phyloP scores from a whole-genome alignment of 495 filamentous ascomycete genomes.

The Usnea hakonensis region DNA sequence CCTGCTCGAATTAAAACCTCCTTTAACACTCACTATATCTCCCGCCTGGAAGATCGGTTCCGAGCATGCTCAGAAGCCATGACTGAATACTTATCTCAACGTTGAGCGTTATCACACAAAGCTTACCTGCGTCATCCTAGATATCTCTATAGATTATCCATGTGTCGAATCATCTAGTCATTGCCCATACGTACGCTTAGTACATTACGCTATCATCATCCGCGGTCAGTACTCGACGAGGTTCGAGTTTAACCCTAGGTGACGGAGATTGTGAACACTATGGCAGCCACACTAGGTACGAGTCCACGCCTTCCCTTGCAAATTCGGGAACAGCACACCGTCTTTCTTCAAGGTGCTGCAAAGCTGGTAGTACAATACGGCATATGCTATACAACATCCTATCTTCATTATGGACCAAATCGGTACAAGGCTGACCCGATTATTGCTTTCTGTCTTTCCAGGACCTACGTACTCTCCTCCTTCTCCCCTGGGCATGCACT shows the following conservation, averaged over 20 bases:
- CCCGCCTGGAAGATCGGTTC: not conserved
- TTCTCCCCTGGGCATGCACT: slow-evolving; percentile 19
- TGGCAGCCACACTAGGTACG: slow-evolving; percentile 15
- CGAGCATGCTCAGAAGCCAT: not conserved
- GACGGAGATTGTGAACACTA: not conserved
- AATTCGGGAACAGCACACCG: not conserved
- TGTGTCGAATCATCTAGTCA: not conserved
- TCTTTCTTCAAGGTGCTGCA: not conserved
- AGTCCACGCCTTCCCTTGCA: not conserved
- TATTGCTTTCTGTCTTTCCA: slow-evolving; percentile 18
- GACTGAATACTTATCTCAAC: not conserved
- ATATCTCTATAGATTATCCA: slow-evolving; percentile 1
- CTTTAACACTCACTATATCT: not conserved
- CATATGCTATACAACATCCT: not conserved
- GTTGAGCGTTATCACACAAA: not conserved
- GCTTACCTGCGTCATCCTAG: slow-evolving; percentile 1
- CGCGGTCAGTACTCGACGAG: not conserved
- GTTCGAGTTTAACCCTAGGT: not conserved
- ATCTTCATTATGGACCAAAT: not conserved
- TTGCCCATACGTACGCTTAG: not conserved
- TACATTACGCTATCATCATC: not conserved
- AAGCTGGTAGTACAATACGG: not conserved
- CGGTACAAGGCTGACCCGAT: slow-evolving; percentile 29
- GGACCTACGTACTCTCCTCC: slow-evolving; percentile 20
- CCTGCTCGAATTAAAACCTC: not conserved